These are phyloP conservation scores for Litsea cubeba DNA, from an alignment of 164 flowering plant species.

Conservation along the genomic window DNA sequence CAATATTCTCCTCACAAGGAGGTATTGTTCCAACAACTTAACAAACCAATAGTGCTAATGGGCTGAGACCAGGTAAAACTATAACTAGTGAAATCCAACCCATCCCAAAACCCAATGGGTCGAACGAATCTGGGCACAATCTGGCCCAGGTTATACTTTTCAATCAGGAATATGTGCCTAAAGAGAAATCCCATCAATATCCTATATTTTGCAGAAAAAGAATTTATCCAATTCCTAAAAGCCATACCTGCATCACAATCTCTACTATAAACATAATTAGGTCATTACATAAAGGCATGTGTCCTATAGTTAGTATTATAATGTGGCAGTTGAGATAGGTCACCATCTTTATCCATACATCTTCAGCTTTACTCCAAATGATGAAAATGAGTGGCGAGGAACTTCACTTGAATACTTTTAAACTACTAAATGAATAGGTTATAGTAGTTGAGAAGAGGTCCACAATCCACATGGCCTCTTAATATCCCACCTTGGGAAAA, in stretches of 20 bases:
- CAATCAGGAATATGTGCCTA: neutral
- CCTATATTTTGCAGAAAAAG: neutral
- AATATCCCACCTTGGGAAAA: slow-evolving; percentile 4
- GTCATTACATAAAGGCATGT: neutral
- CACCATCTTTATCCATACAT: neutral
- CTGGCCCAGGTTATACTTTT: too few species aligned
- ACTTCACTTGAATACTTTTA: neutral
- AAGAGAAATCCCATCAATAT: too few species aligned
- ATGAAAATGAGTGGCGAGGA: slow-evolving; percentile 1
- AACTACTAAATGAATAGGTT: slow-evolving; percentile 3
- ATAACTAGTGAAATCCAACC: too few species aligned
- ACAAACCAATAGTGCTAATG: too few species aligned
- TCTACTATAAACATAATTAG: neutral
- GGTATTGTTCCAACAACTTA: too few species aligned
- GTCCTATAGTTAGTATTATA: neutral
- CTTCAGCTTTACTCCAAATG: slow-evolving; percentile 1
- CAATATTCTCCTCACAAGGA: too few species aligned
- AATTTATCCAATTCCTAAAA: neutral
- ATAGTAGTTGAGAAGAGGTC: slow-evolving; percentile 1
- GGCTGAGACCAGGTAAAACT: too few species aligned
- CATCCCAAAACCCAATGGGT: too few species aligned
- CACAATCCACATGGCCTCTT: neutral
- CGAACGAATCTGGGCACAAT: too few species aligned
- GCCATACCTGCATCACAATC: neutral
- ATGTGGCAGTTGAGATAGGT: neutral